Evolutionary conservation across 129 eudicot genomes (phyloP).

Genomic region (Tagetes patula): DNA sequence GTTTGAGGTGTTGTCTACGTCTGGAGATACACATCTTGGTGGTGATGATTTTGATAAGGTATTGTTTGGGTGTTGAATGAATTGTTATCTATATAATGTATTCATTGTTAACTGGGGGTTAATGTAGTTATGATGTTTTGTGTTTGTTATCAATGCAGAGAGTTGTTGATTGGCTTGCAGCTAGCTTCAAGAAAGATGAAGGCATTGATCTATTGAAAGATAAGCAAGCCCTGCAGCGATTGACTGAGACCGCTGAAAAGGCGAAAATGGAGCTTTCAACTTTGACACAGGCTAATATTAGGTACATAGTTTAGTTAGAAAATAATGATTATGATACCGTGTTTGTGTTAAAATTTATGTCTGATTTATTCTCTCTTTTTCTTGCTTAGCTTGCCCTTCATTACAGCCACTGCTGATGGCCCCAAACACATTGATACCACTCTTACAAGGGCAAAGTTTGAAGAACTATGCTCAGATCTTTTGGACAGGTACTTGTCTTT

Average conservation of each 20-base stretch:
- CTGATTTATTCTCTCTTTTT: slow-evolving; percentile 23
- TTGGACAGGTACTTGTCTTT: slow-evolving; percentile 69
- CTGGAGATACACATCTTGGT: slow-evolving; percentile 98
- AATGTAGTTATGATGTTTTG: background rate
- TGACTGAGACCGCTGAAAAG: slow-evolving; percentile 95
- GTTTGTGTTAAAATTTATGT: background rate
- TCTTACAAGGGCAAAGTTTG: slow-evolving; percentile 91
- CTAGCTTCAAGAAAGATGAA: slow-evolving; percentile 79
- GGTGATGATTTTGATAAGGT: slow-evolving; percentile 99
- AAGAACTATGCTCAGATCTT: slow-evolving; percentile 92
- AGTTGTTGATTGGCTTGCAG: slow-evolving; percentile 96
- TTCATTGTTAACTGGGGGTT: background rate
- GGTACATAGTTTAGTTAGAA: slow-evolving; percentile 38
- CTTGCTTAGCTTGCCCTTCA: slow-evolving; percentile 76
- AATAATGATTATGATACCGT: background rate
- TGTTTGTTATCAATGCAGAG: slow-evolving; percentile 47
- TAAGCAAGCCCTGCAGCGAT: slow-evolving; percentile 94
- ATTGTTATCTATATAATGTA: background rate
- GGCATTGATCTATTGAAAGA: slow-evolving; percentile 92
- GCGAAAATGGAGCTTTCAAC: slow-evolving; percentile 99
- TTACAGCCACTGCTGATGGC: slow-evolving; percentile 98
- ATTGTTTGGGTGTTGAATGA: background rate
- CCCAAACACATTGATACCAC: slow-evolving; percentile 96
- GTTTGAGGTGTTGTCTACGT: slow-evolving; percentile 95
- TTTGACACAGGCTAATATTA: slow-evolving; percentile 83